Evolutionary conservation across 1,139 yeast species (phyloP).

Genomic region (Geotrichum citri-aurantii): DNA sequence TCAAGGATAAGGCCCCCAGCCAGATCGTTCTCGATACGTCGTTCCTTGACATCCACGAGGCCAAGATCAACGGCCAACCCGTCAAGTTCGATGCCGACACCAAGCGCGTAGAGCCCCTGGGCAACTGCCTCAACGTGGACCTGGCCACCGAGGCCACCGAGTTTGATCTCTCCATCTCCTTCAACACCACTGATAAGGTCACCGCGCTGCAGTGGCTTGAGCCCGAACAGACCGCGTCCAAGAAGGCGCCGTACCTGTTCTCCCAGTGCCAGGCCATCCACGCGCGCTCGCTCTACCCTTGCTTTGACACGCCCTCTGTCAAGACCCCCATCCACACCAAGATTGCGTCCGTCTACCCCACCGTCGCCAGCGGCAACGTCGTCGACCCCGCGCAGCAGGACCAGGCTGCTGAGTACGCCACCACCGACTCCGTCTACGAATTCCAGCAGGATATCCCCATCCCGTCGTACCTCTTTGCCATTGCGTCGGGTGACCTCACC

Average conservation of each 20-base stretch:
- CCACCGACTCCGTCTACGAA: slow-evolving; percentile 33
- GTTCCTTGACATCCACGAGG: slow-evolving; percentile 47
- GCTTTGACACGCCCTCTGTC: slow-evolving; percentile 85
- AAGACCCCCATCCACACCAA: slow-evolving; percentile 60
- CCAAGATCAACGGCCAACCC: slow-evolving; percentile 42
- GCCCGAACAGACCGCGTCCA: slow-evolving; percentile 74
- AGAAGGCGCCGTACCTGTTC: slow-evolving; percentile 66
- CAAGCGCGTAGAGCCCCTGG: slow-evolving; percentile 57
- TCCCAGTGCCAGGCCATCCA: slow-evolving; percentile 92
- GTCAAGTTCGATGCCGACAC: slow-evolving; percentile 39
- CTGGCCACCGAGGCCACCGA: not conserved
- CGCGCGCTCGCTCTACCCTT: slow-evolving; percentile 82
- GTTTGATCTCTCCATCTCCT: slow-evolving; percentile 43
- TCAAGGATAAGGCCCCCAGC: slow-evolving; percentile 21
- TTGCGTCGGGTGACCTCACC: slow-evolving; percentile 77
- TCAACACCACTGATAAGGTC: slow-evolving; percentile 64
- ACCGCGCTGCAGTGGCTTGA: slow-evolving; percentile 85
- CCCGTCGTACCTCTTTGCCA: slow-evolving; percentile 76
- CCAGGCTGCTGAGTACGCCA: slow-evolving; percentile 10
- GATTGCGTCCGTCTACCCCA: slow-evolving; percentile 59
- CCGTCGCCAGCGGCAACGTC: slow-evolving; percentile 65
- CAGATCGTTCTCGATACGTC: slow-evolving; percentile 63
- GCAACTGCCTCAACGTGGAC: slow-evolving; percentile 52
- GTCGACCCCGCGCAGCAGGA: slow-evolving; percentile 15
- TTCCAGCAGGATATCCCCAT: slow-evolving; percentile 78